Evolutionary conservation across 306 rosid genomes (phyloP).

Genomic region (Fragaria iinumae): DNA sequence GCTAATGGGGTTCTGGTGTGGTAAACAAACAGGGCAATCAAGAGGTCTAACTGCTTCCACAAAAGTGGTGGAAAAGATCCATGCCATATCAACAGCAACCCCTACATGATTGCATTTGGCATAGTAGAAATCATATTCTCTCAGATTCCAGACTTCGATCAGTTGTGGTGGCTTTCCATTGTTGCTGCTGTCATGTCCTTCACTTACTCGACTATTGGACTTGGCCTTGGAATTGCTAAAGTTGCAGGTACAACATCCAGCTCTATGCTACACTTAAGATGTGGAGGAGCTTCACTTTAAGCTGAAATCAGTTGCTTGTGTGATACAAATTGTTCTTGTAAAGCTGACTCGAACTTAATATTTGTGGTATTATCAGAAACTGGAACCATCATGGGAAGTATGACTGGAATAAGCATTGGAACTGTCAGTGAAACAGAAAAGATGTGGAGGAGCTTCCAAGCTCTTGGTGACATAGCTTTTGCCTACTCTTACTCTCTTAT

Average conservation of each 20-base stretch:
- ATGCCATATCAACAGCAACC: constrained; percentile 48
- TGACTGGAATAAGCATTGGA: constrained; percentile 52
- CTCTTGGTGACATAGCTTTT: constrained; percentile 79
- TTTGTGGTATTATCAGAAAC: constrained; percentile 32
- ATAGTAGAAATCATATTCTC: constrained; percentile 43
- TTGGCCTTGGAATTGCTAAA: constrained; percentile 34
- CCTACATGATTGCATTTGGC: constrained; percentile 57
- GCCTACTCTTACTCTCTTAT: constrained; percentile 66
- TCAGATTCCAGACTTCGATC: constrained; percentile 54
- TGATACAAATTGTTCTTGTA: neutral
- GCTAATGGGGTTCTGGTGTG: constrained; percentile 18
- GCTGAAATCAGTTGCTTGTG: neutral
- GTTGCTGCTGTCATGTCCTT: constrained; percentile 46
- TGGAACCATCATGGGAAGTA: constrained; percentile 43
- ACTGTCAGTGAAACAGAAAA: constrained; percentile 45
- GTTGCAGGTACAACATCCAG: constrained; percentile 13
- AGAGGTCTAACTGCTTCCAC: constrained; percentile 61
- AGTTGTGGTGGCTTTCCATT: constrained; percentile 38
- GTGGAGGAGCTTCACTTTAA: neutral
- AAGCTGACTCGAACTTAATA: constrained; percentile 4
- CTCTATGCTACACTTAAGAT: neutral
- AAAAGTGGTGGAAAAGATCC: constrained; percentile 45
- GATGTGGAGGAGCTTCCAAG: constrained; percentile 59
- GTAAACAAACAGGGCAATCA: constrained; percentile 54
- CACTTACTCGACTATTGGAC: constrained; percentile 34